Conservation (phyloP, 2,329 filamentous ascomycete genomes). For the Fusarium anguioides region DNA sequence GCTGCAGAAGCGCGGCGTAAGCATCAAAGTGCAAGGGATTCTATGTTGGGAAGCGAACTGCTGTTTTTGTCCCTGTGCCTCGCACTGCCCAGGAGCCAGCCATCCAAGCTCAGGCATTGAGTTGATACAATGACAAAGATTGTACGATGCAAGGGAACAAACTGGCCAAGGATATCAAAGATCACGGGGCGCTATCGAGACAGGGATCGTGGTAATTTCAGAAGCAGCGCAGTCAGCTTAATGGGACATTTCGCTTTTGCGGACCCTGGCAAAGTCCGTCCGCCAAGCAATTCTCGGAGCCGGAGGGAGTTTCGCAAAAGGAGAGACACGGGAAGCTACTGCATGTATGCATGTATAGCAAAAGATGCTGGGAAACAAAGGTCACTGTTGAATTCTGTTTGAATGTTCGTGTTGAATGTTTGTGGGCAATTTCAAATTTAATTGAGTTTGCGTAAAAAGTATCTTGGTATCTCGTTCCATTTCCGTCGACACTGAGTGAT, state of each 20-base stretch:
- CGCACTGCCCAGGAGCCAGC: not conserved
- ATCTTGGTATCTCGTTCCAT: constrained; percentile 44
- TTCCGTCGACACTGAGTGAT: constrained; percentile 46
- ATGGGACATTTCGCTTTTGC: not conserved
- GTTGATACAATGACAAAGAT: constrained; percentile 14
- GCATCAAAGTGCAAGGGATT: constrained; percentile 14
- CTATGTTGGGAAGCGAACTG: constrained; percentile 16
- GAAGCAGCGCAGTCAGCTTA: constrained; percentile 28
- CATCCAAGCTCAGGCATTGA: not conserved
- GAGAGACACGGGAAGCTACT: constrained; percentile 14
- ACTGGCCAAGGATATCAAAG: constrained; percentile 36
- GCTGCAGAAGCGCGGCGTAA: constrained; percentile 24
- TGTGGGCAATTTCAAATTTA: constrained; percentile 31
- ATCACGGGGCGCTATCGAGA: constrained; percentile 45
- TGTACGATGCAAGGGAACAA: constrained; percentile 35
- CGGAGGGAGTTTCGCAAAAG: constrained; percentile 1
- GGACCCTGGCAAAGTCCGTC: constrained; percentile 2
- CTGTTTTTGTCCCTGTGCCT: not conserved
- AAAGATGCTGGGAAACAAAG: not conserved
- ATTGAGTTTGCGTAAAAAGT: constrained; percentile 38
- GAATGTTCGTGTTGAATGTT: too few species aligned
- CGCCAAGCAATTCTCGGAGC: constrained; percentile 13
- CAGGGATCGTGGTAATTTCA: constrained; percentile 40
- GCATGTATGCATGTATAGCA: too few species aligned
- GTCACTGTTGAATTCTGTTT: constrained; percentile 3